Conservation (phyloP, 306 rosid species). For the Biancaea sappan region DNA sequence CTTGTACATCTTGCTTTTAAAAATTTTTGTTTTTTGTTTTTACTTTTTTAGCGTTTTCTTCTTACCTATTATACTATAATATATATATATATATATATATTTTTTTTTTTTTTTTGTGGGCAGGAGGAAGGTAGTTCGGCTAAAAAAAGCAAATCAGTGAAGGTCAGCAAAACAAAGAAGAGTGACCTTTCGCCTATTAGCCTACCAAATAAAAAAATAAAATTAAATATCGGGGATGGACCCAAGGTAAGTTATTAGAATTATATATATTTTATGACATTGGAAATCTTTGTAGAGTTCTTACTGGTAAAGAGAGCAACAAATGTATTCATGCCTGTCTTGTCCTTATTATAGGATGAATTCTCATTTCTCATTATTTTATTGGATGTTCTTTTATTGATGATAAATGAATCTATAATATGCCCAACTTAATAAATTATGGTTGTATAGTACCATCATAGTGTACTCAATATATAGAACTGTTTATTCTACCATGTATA, state of each 20-base stretch:
- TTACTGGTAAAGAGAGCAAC: constrained; percentile 6
- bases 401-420: neutral
- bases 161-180: constrained; percentile 68
- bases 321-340: neutral
- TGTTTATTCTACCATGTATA: neutral
- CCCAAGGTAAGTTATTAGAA: constrained; percentile 63
- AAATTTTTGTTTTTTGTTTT: too few relatives aligned
- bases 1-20: constrained; percentile 25
- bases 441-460: neutral
- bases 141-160: constrained; percentile 61
- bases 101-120: constrained; percentile 23
- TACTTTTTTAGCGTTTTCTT: constrained; percentile 18
- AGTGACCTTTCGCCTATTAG: constrained; percentile 49
- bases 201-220: constrained; percentile 72
- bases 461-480: neutral
- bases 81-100: too few relatives aligned
- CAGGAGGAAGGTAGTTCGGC: constrained; percentile 65
- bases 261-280: neutral
- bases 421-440: neutral
- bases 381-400: neutral
- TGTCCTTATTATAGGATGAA: neutral
- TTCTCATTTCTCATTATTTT: neutral
- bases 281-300: constrained; percentile 10
- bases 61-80: too few relatives aligned
- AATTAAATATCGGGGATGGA: constrained; percentile 79